Conservation (phyloP, 2,329 filamentous ascomycete genomes). For the Hymenoscyphus scutula region DNA sequence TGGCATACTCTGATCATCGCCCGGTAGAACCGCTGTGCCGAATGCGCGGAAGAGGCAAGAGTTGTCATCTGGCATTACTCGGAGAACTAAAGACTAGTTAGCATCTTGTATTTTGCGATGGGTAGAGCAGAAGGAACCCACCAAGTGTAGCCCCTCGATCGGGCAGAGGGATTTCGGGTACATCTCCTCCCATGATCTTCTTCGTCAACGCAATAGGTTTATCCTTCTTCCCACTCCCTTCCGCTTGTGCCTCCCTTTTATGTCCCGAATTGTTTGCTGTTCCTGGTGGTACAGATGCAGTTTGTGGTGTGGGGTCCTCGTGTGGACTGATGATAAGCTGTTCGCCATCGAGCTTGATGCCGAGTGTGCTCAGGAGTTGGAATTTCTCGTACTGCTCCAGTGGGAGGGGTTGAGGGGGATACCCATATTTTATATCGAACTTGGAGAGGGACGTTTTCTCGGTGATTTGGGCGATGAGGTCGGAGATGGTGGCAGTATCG, state of each 20-base stretch:
- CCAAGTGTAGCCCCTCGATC: constrained; percentile 51
- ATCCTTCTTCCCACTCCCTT: constrained; percentile 8
- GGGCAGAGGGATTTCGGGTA: constrained; percentile 43
- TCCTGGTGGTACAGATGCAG: neutral
- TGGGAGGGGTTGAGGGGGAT: constrained; percentile 70
- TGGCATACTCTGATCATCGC: constrained; percentile 63
- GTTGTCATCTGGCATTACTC: constrained; percentile 97
- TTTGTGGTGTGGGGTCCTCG: constrained; percentile 16
- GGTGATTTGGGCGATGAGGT: constrained; percentile 60
- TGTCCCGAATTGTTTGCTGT: constrained; percentile 13
- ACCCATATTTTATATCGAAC: constrained; percentile 82
- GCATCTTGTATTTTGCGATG: neutral
- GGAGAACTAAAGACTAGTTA: constrained; percentile 55
- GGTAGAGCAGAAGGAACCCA: constrained; percentile 37
- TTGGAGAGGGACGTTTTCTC: constrained; percentile 61
- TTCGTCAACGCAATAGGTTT: constrained; percentile 29
- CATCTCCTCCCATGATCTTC: constrained; percentile 34
- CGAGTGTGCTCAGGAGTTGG: constrained; percentile 53
- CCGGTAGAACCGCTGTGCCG: constrained; percentile 67
- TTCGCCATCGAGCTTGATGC: constrained; percentile 63
- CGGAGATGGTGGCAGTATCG: constrained; percentile 57
- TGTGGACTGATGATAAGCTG: constrained; percentile 57
- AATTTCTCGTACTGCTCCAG: constrained; percentile 47
- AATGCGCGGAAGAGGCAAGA: constrained; percentile 91
- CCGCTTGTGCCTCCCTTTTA: constrained; percentile 8